Evolutionary conservation across 2,329 filamentous ascomycete species (phyloP).

Genomic region (Chaetomium globosum): DNA sequence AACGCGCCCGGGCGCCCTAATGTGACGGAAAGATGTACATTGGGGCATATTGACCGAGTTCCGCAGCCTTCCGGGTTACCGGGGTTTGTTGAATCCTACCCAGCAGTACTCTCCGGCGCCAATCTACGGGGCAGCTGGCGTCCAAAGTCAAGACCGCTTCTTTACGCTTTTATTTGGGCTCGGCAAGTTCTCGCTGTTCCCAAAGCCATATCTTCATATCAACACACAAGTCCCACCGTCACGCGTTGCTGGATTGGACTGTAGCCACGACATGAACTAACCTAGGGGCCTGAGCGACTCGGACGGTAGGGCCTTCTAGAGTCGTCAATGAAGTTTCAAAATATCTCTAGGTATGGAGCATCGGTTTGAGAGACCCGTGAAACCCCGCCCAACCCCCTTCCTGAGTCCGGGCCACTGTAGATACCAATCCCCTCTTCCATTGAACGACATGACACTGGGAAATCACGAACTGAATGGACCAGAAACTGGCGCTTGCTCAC

Average conservation of each 20-base stretch:
- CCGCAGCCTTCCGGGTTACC: background rate
- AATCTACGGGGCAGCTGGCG: background rate
- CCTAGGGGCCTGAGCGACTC: background rate
- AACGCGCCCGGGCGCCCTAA: background rate
- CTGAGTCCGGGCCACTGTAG: background rate
- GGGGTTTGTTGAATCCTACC: background rate
- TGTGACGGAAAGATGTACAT: background rate
- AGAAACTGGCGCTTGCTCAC: background rate
- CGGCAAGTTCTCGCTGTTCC: background rate
- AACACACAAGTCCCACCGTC: background rate
- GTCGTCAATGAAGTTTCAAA: background rate
- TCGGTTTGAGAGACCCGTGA: background rate
- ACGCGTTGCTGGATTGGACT: background rate
- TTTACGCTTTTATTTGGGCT: background rate
- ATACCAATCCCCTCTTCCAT: background rate
- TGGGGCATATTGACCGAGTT: background rate
- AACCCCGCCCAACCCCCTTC: background rate
- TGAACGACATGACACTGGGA: background rate
- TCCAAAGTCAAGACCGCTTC: background rate
- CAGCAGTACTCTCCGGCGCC: background rate
- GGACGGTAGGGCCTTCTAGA: background rate
- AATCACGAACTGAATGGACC: background rate
- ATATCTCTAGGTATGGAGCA: background rate
- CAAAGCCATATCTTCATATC: background rate
- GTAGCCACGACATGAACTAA: background rate